These are phyloP conservation scores for Periconia digitata DNA, from an alignment of 2,329 filamentous ascomycete species.

Conservation along the genomic window DNA sequence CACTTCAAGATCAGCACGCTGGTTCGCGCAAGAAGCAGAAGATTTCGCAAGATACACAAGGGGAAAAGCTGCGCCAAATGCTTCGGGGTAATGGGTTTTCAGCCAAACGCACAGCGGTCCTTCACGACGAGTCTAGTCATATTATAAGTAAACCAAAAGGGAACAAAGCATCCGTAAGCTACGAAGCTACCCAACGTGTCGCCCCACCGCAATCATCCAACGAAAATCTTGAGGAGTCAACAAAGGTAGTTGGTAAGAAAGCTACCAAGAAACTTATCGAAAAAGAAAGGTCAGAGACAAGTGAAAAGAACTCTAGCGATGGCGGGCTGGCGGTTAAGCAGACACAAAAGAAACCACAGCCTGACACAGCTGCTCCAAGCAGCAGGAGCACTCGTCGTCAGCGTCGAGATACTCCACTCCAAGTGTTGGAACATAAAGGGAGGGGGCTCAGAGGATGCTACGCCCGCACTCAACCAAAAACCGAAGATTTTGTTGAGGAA, in stretches of 20 bases:
- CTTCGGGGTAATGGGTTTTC: background rate
- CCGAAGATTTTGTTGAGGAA: background rate
- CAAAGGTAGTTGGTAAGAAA: background rate
- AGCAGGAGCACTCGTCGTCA: background rate
- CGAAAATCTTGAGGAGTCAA: background rate
- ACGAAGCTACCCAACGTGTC: background rate
- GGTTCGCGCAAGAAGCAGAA: conserved; percentile 7
- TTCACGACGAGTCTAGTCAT: too few relatives aligned
- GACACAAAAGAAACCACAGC: background rate
- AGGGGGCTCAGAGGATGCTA: background rate
- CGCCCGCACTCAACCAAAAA: background rate
- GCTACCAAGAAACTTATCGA: background rate
- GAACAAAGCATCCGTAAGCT: background rate
- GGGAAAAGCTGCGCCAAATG: background rate
- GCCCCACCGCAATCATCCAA: background rate
- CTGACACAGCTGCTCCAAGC: background rate
- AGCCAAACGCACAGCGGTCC: background rate
- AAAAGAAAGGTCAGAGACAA: background rate
- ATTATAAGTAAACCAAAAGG: background rate
- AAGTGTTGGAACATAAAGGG: background rate
- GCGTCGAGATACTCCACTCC: background rate
- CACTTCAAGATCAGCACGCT: background rate
- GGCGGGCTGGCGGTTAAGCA: background rate
- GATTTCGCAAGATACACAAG: background rate
- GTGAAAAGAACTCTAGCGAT: background rate